These are phyloP conservation scores for Eucalyptus urophylla DNA, from an alignment of 345 rosid species.

Conservation along the genomic window DNA sequence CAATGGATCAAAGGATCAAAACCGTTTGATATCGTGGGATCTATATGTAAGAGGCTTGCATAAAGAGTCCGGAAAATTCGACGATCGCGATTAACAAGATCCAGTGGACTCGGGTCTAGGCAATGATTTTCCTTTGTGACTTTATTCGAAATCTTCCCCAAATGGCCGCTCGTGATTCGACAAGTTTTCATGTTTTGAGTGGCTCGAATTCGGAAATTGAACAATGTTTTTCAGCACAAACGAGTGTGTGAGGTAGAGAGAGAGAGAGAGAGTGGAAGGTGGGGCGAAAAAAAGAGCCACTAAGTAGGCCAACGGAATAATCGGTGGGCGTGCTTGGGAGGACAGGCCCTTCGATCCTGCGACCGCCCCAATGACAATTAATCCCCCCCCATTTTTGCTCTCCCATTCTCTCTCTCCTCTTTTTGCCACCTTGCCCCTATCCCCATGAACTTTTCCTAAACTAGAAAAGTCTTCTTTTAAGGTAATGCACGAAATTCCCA, in stretches of 20 bases:
- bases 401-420: no score
- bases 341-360: not conserved
- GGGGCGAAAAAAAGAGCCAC: not conserved
- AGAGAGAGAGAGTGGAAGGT: not conserved
- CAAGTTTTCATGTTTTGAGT: not conserved
- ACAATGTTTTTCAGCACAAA: not conserved
- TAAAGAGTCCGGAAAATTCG: not conserved
- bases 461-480: not conserved
- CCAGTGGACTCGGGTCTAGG: not conserved
- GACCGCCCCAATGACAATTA: not conserved
- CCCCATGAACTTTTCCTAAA: not conserved
- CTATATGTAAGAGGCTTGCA: not conserved
- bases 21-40: not conserved
- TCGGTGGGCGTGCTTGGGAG: not conserved
- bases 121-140: not conserved
- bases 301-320: not conserved
- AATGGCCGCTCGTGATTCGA: not conserved
- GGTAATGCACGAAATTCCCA: not conserved
- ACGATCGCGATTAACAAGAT: not conserved
- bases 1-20: not conserved
- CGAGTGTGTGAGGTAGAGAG: not conserved
- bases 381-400: not conserved
- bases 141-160: not conserved
- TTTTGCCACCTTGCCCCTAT: not conserved
- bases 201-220: not conserved